Conservation (phyloP, 164 flowering plant species). For the Nymphaea colorata region DNA sequence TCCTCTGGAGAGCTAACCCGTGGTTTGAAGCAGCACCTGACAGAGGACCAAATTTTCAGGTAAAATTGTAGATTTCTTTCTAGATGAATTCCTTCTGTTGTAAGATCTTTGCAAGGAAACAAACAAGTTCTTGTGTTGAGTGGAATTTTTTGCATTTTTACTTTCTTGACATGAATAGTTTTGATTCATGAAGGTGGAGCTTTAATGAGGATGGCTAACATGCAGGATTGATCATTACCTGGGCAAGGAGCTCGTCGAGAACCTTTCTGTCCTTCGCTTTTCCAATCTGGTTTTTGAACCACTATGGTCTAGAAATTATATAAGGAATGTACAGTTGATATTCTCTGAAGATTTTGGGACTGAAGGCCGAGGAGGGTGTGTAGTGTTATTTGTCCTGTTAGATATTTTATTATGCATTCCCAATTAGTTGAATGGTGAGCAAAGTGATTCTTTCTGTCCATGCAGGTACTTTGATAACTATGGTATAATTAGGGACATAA, state of each 20-base stretch:
- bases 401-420: not conserved
- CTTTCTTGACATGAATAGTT: not conserved
- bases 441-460: conserved; percentile 1
- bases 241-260: conserved; percentile 85
- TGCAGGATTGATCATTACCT: conserved; percentile 83
- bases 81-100: not conserved
- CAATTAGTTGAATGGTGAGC: not conserved
- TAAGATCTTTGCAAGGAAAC: not conserved
- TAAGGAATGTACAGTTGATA: conserved; percentile 79
- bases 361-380: conserved; percentile 86
- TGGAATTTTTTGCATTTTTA: not conserved
- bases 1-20: conserved; percentile 68
- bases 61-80: conserved; percentile 2
- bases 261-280: conserved; percentile 82
- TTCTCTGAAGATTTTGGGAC: conserved; percentile 90
- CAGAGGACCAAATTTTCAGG: conserved; percentile 91
- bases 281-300: conserved; percentile 93
- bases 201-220: not conserved
- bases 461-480: conserved; percentile 65
- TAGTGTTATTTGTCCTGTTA: not conserved
- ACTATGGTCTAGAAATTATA: conserved; percentile 73
- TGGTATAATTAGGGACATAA: conserved; percentile 85
- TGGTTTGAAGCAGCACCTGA: conserved; percentile 53
- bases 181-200: not conserved
- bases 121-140: not conserved